Evolutionary conservation across 2,329 filamentous ascomycete genomes (phyloP), one percentile per base, ranked within the genome.

Genomic region (Alternaria gansuensis): DNA sequence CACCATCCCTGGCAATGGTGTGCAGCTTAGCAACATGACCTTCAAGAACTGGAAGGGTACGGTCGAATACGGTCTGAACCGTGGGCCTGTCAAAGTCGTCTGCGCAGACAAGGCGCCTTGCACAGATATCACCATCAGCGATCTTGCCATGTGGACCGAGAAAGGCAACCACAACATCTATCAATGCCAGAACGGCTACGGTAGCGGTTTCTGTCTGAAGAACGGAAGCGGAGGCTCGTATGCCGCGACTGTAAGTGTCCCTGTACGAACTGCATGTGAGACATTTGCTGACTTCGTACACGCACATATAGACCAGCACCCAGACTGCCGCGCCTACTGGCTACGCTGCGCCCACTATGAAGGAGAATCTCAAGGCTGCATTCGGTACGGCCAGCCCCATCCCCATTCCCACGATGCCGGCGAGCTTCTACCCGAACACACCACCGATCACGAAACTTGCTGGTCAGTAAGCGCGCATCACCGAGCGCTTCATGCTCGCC

Each of bases 41-140:
- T 80, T 86, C 70, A 79, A 71, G 50, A 83, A 84, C 72, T 88
- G 85, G 85, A 83, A 81, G 56, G 85, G 85, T 34, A 84, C 82
- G 2, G 79, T 81, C 54, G 69, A 77, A 3, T 76, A 86, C 60
- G 85, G 85, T 21, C 70, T 71, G 4, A 57, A 79, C 52, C 81
- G 85, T 23, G 84, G 82, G 0, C 85, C 85, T 2, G 78, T 88
- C 65, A 82, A 83, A 57, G 74, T 86, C 40, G 71, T 80, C 33
- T 87, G 85, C 63, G 80, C 83, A 0, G 77, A 81, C 55, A 75
- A 66, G 2, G 80, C 79, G 1, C 85, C 85, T 11, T 87, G 85
- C 76, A 82, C 79, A 3, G 81, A 81, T 52, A 79, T 87, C 61
- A 79, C 74, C 14, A 79, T 87, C 58, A 73, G 75, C 4, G 80